A percentile compares a stretch with the other conserved stretches of the same genome.
Evolutionary conservation across 345 rosid genomes (phyloP).

Genomic region (Hevea brasiliensis): DNA sequence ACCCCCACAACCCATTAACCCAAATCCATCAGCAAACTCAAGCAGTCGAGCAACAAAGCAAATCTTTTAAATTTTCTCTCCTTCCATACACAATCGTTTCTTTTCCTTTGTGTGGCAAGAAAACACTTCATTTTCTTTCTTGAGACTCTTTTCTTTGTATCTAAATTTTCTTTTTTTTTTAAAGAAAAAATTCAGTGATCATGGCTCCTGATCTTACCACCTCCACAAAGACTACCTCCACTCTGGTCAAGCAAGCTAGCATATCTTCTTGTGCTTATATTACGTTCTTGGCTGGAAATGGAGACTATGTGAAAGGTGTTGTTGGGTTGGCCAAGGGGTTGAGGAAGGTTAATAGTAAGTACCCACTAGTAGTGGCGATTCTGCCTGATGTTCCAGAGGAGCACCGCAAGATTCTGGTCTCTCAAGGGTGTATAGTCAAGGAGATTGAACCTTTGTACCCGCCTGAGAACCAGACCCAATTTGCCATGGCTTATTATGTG

Average conservation of each 20-base stretch:
- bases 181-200: not conserved
- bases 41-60: not conserved
- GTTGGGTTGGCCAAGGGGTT: conserved; percentile 82
- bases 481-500: conserved; percentile 76
- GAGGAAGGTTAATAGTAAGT: conserved; percentile 54
- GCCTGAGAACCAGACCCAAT: conserved; percentile 62
- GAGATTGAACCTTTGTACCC: conserved; percentile 79
- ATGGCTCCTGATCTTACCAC: conserved; percentile 19
- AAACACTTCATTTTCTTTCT: no score
- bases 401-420: conserved; percentile 55
- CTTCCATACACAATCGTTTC: not conserved
- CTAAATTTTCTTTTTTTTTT: not conserved
- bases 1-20: no score
- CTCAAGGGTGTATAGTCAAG: conserved; percentile 62
- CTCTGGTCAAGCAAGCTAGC: conserved; percentile 28
- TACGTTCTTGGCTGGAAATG: conserved; percentile 73
- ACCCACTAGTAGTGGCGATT: conserved; percentile 78
- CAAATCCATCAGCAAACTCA: not conserved
- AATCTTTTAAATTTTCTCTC: not conserved
- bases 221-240: not conserved
- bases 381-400: conserved; percentile 83
- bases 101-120: no score
- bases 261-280: conserved; percentile 42
- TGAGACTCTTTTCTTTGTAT: no score
- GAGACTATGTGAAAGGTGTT: conserved; percentile 74